Evolutionary conservation across 495 filamentous ascomycete species (phyloP), one percentile per base, ranked within the genome.

Genomic region (Penicillium coprophilum): DNA sequence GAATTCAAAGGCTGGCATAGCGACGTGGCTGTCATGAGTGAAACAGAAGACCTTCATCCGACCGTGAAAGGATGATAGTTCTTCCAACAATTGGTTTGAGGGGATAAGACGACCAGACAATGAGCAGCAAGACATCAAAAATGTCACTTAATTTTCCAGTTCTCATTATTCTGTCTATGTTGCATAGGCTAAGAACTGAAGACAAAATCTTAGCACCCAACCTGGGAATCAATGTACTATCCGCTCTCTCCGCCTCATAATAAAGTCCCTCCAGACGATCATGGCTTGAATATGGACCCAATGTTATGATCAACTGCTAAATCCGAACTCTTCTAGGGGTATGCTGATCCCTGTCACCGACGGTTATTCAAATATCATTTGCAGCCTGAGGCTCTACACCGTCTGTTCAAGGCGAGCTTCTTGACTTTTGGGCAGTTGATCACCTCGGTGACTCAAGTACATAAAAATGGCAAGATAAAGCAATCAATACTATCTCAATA

Each of bases 1-100:
- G 21, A 27, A 12, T 71, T 73, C 41, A 65, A 62, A 47, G 1
- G 17, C 9, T 69, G 70, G 69, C 43, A 46, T 12, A 58, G 57
- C 11, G 63, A 66, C 52, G 47, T 58, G 7, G 12, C 40, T 17
- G 13, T 41, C 1, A 34, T 48, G 36, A 57, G 53, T n/a, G 21
- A 47, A 13, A 17, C 15, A 17, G 50, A 49, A 6, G n/a, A 41
- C 20, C 6, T 7, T 20, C 20, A 13, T 50, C 23, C 13, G 10
- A 3, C 23, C 3, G 6, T 8, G 10, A 28, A 30, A 27, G 31
- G 27, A 34, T 56, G 31, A 59, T 38, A 17, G 11, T 17, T 23
- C 13, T 31, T 32, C 19, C 2, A 27, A 3, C 15, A 15, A 34
- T 21, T 24, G 11, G n/a, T n/a, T 12, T 13, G 15, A 13, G 2